These are phyloP conservation scores for Pluteus cervinus DNA, from an alignment of 768 basidiomycete genomes.

Conservation along the genomic window DNA sequence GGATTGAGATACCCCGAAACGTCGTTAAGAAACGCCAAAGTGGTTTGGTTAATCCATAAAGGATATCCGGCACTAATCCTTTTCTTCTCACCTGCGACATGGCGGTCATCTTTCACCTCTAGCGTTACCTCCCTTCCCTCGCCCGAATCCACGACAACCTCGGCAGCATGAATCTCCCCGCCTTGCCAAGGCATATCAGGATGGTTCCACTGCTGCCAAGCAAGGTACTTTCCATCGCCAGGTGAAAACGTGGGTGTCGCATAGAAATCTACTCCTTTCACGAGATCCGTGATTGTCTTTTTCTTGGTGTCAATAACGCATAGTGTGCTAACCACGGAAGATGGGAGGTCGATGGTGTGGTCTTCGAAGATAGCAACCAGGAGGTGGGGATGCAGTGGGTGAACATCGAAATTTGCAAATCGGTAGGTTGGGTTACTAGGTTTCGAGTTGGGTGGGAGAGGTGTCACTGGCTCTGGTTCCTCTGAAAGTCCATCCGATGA, in stretches of 20 bases:
- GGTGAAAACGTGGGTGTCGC: slow-evolving; percentile 29
- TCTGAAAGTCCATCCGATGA: too few relatives aligned
- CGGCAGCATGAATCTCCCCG: slow-evolving; percentile 8
- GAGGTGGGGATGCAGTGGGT: slow-evolving; percentile 46
- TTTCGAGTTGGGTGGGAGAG: slow-evolving; percentile 3
- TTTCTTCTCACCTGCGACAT: slow-evolving; percentile 1
- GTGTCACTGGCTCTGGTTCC: slow-evolving; percentile 57
- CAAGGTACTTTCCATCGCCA: slow-evolving; percentile 20
- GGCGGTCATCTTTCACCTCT: neutral
- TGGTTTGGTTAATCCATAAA: slow-evolving; percentile 1
- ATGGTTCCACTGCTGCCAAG: slow-evolving; percentile 21
- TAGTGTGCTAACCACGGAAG: slow-evolving; percentile 51
- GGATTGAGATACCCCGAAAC: slow-evolving; percentile 53
- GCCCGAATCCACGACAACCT: slow-evolving; percentile 1
- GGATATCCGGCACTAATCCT: slow-evolving; percentile 27
- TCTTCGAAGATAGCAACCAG: slow-evolving; percentile 66
- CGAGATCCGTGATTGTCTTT: slow-evolving; percentile 37
- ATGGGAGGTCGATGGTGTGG: slow-evolving; percentile 49
- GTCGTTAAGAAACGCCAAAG: slow-evolving; percentile 1
- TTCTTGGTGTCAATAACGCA: slow-evolving; percentile 45
- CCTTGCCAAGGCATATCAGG: slow-evolving; percentile 24
- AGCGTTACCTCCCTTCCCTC: slow-evolving; percentile 3
- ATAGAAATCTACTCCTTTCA: slow-evolving; percentile 69
- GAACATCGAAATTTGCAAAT: slow-evolving; percentile 57
- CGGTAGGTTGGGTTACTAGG: slow-evolving; percentile 29